phyloP scores from a whole-genome alignment of 108 stramenopile genomes.

The Fistulifera pelliculosa region DNA sequence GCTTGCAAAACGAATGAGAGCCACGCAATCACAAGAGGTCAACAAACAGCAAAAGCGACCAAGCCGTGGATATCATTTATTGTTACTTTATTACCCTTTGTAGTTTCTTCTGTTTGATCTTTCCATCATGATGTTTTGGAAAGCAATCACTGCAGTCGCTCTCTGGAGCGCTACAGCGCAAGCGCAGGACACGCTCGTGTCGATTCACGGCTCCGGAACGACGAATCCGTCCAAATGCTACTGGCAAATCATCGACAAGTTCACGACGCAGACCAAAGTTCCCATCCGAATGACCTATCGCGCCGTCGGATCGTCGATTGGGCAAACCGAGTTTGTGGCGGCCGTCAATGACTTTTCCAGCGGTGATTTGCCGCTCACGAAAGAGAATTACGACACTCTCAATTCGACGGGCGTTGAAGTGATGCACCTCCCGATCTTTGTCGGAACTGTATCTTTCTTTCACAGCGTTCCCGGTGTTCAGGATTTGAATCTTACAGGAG shows the following conservation, averaged over 20 bases:
- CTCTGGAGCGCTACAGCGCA: constrained; percentile 1
- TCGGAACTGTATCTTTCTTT: constrained; percentile 70
- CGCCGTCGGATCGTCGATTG: constrained; percentile 75
- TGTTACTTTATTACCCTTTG: too few relatives aligned
- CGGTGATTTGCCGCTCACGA: constrained; percentile 69
- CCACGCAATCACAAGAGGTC: too few relatives aligned
- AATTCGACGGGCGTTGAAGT: constrained; percentile 14
- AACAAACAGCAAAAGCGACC: too few relatives aligned
- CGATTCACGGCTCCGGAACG: constrained; percentile 72
- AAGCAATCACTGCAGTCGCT: too few relatives aligned
- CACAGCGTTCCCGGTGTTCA: constrained; percentile 53
- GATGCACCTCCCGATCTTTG: constrained; percentile 67
- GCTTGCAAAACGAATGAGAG: too few relatives aligned
- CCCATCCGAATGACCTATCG: constrained; percentile 76
- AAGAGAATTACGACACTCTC: constrained; percentile 27
- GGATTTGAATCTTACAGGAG: constrained; percentile 57
- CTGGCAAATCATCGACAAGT: constrained; percentile 62
- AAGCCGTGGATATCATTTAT: too few relatives aligned
- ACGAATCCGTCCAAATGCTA: constrained; percentile 85
- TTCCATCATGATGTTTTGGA: too few relatives aligned
- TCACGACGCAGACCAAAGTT: constrained; percentile 41
- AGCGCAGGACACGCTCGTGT: constrained; percentile 12
- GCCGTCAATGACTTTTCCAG: constrained; percentile 59
- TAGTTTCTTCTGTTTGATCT: too few relatives aligned
- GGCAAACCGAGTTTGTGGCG: constrained; percentile 49